Conservation (phyloP, 2,329 filamentous ascomycete species). For the Penicillium frequentans region DNA sequence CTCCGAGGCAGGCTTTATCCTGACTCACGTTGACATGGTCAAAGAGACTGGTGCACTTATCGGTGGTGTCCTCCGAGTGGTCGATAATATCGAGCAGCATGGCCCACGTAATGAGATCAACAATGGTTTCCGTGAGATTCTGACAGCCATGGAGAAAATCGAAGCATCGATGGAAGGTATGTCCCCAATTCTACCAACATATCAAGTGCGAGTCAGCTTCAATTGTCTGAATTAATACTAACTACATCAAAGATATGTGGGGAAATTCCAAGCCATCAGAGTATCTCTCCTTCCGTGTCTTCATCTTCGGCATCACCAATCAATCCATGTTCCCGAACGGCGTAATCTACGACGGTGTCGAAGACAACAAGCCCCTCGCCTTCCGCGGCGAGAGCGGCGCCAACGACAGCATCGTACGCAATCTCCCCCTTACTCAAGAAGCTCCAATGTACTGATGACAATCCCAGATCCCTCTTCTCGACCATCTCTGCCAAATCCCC, state of each 20-base stretch:
- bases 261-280: slow-evolving; percentile 76
- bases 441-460: neutral
- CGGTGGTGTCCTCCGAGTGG: slow-evolving; percentile 66
- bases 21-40: slow-evolving; percentile 96
- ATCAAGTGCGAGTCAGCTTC: neutral
- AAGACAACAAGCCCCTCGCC: slow-evolving; percentile 66
- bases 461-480: slow-evolving; percentile 72
- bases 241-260: slow-evolving; percentile 69
- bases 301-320: slow-evolving; percentile 93
- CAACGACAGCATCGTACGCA: slow-evolving; percentile 79
- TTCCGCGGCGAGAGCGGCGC: slow-evolving; percentile 93
- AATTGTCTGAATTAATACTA: neutral
- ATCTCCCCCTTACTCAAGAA: neutral
- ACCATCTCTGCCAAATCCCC: slow-evolving; percentile 79
- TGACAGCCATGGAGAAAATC: slow-evolving; percentile 66
- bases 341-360: slow-evolving; percentile 83
- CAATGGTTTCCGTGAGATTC: slow-evolving; percentile 60
- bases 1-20: slow-evolving; percentile 93
- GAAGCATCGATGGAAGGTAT: slow-evolving; percentile 76
- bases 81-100: slow-evolving; percentile 56
- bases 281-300: slow-evolving; percentile 89
- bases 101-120: slow-evolving; percentile 62
- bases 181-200: slow-evolving; percentile 18
- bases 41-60: slow-evolving; percentile 78
- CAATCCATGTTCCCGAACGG: slow-evolving; percentile 94